These are phyloP conservation scores for Leishmania guyanensis DNA, from an alignment of 208 protist genomes.

Conservation along the genomic window DNA sequence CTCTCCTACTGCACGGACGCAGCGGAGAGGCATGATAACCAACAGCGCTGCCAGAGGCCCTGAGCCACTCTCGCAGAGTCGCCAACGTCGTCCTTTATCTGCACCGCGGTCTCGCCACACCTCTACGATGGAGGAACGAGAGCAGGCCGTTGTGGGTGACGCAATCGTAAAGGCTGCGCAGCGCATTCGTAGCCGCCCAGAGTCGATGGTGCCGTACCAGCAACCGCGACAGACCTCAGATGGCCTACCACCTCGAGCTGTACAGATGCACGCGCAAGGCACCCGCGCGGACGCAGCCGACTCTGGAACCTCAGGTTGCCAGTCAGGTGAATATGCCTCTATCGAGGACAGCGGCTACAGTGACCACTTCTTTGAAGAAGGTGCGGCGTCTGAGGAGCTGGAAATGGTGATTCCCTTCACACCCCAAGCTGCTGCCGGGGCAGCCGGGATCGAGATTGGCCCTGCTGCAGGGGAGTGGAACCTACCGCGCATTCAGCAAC, in stretches of 20 bases:
- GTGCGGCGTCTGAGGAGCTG: background rate
- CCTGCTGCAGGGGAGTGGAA: constrained; percentile 35
- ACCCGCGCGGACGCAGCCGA: background rate
- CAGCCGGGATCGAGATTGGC: constrained; percentile 25
- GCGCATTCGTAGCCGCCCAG: background rate
- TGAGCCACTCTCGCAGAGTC: background rate
- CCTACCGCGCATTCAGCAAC: constrained; percentile 34
- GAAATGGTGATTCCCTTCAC: constrained; percentile 8
- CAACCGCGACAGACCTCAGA: constrained; percentile 1
- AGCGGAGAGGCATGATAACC: background rate
- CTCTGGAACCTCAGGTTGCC: background rate
- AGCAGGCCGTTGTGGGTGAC: background rate
- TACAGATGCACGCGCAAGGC: background rate
- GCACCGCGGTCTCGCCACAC: background rate
- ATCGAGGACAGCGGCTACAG: background rate
- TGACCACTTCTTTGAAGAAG: background rate
- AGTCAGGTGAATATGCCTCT: background rate
- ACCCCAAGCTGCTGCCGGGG: constrained; percentile 26
- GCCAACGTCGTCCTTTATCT: background rate
- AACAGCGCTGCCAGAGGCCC: background rate
- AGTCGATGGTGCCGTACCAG: constrained; percentile 1
- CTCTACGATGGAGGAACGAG: background rate
- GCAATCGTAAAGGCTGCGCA: background rate
- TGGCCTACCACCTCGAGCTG: background rate
- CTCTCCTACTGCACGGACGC: background rate